Evolutionary conservation across 2,329 filamentous ascomycete genomes (phyloP).

Genomic region (Aspergillus sp.): DNA sequence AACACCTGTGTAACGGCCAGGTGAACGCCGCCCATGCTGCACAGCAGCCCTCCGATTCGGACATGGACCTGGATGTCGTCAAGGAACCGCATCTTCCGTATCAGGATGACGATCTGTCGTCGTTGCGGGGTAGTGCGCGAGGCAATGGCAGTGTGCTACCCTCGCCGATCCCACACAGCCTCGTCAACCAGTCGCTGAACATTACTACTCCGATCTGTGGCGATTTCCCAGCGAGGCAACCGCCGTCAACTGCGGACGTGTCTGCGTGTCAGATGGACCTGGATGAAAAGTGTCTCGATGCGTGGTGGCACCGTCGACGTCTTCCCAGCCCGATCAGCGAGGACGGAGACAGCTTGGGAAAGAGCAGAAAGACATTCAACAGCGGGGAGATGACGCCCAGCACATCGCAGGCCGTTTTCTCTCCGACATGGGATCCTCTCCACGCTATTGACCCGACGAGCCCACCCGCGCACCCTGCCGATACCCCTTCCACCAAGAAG

Average conservation of each 20-base stretch:
- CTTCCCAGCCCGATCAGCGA: conserved; percentile 35
- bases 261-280: not conserved
- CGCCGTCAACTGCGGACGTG: not conserved
- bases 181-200: conserved; percentile 22
- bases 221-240: conserved; percentile 14
- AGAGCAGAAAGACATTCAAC: conserved; percentile 4
- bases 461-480: conserved; percentile 3
- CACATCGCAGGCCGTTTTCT: conserved; percentile 4
- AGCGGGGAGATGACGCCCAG: conserved; percentile 13
- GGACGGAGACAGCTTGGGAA: conserved; percentile 14
- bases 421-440: not conserved
- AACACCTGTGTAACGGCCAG: not conserved
- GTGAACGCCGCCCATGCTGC: conserved; percentile 3
- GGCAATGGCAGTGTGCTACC: conserved; percentile 12
- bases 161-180: conserved; percentile 20
- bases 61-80: conserved; percentile 24
- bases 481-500: conserved; percentile 8
- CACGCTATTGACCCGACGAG: not conserved
- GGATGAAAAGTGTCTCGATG: conserved; percentile 7
- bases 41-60: conserved; percentile 4
- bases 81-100: conserved; percentile 10
- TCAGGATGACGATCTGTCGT: conserved; percentile 10
- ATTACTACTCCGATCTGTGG: conserved; percentile 23
- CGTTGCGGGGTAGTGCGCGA: conserved; percentile 13
- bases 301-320: conserved; percentile 16